phyloP scores from a whole-genome alignment of 768 basidiomycete genomes.

The Rhodosporidiobolus odoratus region DNA sequence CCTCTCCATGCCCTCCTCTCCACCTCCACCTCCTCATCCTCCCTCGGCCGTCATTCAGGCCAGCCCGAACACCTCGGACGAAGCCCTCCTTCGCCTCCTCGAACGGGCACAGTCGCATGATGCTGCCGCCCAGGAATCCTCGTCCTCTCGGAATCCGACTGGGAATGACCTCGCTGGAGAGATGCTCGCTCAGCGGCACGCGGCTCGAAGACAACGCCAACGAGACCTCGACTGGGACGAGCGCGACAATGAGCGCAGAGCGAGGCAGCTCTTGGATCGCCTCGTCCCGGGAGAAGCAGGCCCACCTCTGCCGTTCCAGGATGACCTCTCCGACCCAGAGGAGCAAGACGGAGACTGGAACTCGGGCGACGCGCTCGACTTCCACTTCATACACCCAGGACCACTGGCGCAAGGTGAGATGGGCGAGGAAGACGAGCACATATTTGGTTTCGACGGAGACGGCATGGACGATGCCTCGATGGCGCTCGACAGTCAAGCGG shows the following conservation, averaged over 20 bases:
- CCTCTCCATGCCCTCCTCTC: neutral
- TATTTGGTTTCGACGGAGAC: slow-evolving; percentile 9
- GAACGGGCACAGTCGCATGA: neutral
- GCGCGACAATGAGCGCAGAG: slow-evolving; percentile 7
- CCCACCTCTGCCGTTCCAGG: neutral
- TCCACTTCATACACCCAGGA: too few species aligned
- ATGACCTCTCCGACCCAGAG: neutral
- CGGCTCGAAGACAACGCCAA: neutral
- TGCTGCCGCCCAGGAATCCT: neutral
- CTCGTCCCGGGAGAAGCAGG: neutral
- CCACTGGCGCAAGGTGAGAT: neutral
- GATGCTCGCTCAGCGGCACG: slow-evolving; percentile 11
- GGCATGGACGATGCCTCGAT: neutral
- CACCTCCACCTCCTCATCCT: neutral
- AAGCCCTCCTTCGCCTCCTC: neutral
- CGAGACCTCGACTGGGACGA: slow-evolving; percentile 27
- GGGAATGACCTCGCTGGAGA: slow-evolving; percentile 11
- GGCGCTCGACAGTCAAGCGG: too few species aligned
- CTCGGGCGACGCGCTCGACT: neutral
- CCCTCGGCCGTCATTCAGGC: neutral
- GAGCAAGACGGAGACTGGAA: neutral
- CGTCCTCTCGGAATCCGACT: neutral
- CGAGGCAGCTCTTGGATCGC: neutral
- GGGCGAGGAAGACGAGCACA: slow-evolving; percentile 10
- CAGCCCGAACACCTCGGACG: neutral